Evolutionary conservation across 495 filamentous ascomycete genomes (phyloP).

Genomic region (Trichoderma parareesei): DNA sequence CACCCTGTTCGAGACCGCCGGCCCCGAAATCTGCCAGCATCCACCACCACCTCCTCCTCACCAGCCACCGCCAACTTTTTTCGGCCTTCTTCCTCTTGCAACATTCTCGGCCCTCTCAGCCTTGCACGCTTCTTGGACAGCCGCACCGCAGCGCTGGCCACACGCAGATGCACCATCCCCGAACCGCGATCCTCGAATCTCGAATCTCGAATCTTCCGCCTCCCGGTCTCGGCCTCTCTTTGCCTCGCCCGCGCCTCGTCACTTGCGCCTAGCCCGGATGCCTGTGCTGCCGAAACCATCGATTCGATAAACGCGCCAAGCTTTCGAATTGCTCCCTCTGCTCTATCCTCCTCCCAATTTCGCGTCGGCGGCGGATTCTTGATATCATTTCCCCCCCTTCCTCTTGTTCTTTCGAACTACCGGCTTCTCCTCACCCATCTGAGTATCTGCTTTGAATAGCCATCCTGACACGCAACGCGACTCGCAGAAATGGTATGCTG

Average conservation of each 20-base stretch:
- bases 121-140: not conserved
- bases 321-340: not conserved
- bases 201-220: not conserved
- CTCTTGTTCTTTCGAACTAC: not conserved
- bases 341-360: not conserved
- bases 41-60: too few species aligned
- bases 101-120: not conserved
- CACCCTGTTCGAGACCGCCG: not conserved
- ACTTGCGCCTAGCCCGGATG: not conserved
- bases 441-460: not conserved
- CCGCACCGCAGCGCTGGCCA: too few species aligned
- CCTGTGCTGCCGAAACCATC: not conserved
- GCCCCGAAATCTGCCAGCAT: too few species aligned
- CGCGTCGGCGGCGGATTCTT: not conserved
- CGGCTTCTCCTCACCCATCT: not conserved
- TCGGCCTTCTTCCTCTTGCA: not conserved
- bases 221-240: not conserved
- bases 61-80: slow-evolving; percentile 6
- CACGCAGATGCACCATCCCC: too few species aligned
- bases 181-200: too few species aligned
- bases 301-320: slow-evolving; percentile 6
- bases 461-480: too few species aligned
- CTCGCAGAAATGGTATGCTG: not conserved
- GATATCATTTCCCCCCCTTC: not conserved
- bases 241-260: not conserved